Percentiles rank a stretch among this genome's conserved stretches.
These are phyloP conservation scores for Pseudogymnoascus sp. DNA, from an alignment of 2,329 filamentous ascomycete species.

Conservation along the genomic window DNA sequence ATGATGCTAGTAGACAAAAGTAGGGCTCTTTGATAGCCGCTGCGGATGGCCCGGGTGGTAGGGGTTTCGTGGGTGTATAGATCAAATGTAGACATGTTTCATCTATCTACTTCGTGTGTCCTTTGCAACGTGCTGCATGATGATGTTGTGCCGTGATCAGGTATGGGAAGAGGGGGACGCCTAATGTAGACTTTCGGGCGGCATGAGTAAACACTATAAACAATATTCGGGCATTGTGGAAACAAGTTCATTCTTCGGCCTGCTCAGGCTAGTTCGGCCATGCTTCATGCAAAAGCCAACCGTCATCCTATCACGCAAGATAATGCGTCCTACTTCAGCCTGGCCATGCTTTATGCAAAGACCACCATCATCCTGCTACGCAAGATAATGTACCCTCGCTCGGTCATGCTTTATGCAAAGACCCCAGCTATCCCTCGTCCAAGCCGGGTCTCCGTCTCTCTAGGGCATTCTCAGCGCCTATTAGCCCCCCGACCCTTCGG, in stretches of 20 bases:
- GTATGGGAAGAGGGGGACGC: background rate
- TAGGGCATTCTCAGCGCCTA: background rate
- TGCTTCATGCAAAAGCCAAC: background rate
- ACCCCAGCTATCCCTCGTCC: background rate
- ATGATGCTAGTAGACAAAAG: constrained; percentile 4
- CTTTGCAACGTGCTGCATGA: background rate
- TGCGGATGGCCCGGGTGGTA: background rate
- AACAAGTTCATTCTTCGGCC: background rate
- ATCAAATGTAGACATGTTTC: background rate
- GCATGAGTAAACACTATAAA: background rate
- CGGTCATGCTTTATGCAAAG: background rate
- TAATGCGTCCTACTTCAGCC: no score
- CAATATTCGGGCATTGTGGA: background rate
- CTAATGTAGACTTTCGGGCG: background rate
- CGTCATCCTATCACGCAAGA: no score
- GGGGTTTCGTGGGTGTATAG: background rate
- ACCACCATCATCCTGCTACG: background rate
- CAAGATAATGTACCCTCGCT: no score
- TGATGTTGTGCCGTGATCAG: background rate
- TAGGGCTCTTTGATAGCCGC: background rate
- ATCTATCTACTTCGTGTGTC: background rate
- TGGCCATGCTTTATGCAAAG: background rate
- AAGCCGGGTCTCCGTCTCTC: background rate
- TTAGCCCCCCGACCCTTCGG: constrained; percentile 27
- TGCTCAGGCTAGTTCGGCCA: background rate